These are phyloP conservation scores for Quercus robur DNA, from an alignment of 306 rosid species.

Conservation along the genomic window DNA sequence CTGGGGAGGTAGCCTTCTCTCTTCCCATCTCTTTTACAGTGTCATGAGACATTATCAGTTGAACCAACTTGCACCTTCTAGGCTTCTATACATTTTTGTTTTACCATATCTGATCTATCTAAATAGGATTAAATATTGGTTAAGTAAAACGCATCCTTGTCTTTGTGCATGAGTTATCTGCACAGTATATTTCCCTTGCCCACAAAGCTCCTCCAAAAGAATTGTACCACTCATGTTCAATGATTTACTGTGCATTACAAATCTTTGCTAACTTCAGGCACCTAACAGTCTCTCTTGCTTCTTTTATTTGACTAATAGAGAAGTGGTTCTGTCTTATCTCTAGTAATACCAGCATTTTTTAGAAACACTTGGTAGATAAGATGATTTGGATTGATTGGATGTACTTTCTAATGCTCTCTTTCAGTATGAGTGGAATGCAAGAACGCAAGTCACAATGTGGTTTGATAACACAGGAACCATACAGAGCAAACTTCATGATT, in stretches of 20 bases:
- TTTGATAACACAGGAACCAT: slow-evolving; percentile 62
- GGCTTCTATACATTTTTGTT: too few species aligned
- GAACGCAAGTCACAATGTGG: slow-evolving; percentile 97
- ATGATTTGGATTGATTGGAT: not conserved
- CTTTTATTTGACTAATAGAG: not conserved
- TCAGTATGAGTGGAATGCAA: slow-evolving; percentile 98
- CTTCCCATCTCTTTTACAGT: too few species aligned
- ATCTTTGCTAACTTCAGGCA: not conserved
- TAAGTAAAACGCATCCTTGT: too few species aligned
- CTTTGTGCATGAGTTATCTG: too few species aligned
- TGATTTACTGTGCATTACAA: not conserved
- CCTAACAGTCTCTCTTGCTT: not conserved
- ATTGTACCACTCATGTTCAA: not conserved
- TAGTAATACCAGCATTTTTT: not conserved
- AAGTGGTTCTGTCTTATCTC: not conserved
- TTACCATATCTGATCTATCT: not conserved
- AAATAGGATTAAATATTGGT: too few species aligned
- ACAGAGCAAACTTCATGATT: slow-evolving; percentile 88
- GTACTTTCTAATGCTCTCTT: slow-evolving; percentile 1
- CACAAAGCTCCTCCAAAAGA: not conserved
- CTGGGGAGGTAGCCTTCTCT: too few species aligned
- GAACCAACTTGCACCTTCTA: too few species aligned
- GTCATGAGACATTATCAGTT: too few species aligned
- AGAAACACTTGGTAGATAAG: not conserved
- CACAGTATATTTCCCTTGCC: not conserved